A percentile compares a stretch with the other conserved stretches of the same genome.
These are phyloP conservation scores for Kentomonas sorsogonicus DNA, from an alignment of 208 protist species.

Conservation along the genomic window DNA sequence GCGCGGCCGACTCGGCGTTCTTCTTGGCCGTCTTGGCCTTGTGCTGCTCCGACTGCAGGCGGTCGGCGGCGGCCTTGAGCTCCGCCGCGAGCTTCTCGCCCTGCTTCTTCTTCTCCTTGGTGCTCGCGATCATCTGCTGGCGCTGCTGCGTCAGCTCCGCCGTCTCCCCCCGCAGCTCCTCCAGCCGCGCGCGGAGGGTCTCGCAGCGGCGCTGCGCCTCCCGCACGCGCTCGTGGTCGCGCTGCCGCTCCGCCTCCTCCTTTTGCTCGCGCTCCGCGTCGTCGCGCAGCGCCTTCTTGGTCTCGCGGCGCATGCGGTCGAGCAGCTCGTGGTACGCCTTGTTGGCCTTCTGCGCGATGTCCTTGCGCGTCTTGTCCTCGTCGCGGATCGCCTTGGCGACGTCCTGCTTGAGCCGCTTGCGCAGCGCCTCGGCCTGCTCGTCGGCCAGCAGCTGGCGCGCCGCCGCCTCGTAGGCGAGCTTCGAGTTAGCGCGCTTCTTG, in stretches of 20 bases:
- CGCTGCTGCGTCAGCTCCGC: constrained; percentile 44
- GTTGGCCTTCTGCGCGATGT: constrained; percentile 45
- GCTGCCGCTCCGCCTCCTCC: constrained; percentile 77
- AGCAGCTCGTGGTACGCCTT: constrained; percentile 70
- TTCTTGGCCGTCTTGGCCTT: constrained; percentile 51
- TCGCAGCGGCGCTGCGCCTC: constrained; percentile 71
- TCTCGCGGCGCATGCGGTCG: constrained; percentile 65
- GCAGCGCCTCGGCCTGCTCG: constrained; percentile 61
- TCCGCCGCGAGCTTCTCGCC: constrained; percentile 51
- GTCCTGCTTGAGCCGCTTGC: constrained; percentile 78
- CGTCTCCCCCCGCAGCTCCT: constrained; percentile 58
- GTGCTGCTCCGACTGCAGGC: constrained; percentile 42
- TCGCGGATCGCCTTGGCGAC: constrained; percentile 74
- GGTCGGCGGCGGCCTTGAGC: constrained; percentile 40
- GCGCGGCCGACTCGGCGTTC: constrained; percentile 44
- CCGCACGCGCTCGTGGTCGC: constrained; percentile 66
- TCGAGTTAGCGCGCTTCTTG: constrained; percentile 53
- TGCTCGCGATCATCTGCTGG: constrained; percentile 51
- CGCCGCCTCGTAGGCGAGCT: constrained; percentile 63
- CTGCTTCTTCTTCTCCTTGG: constrained; percentile 57
- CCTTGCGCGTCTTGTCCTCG: constrained; percentile 83
- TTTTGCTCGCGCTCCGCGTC: constrained; percentile 61
- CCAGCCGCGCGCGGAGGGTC: constrained; percentile 57
- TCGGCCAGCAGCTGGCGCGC: constrained; percentile 71
- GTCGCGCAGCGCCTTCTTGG: constrained; percentile 70